Conservation (phyloP, 1,284 basidiomycete genomes). For the Ganoderma boninense region DNA sequence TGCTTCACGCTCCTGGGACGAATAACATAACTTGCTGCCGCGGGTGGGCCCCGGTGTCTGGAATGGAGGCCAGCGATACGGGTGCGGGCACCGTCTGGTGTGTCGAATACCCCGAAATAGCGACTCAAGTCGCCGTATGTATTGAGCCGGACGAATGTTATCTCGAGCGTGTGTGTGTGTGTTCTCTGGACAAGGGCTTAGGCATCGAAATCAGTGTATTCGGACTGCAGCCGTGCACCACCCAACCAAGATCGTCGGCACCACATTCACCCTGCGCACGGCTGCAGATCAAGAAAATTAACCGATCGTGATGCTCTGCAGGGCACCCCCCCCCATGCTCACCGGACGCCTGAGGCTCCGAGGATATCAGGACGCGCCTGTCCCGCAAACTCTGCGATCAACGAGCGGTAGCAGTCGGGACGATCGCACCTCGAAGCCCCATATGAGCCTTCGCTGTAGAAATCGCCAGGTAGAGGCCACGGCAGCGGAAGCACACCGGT, state of each 20-base stretch:
- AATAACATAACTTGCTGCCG: background rate
- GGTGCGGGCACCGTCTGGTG: background rate
- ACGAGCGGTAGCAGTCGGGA: background rate
- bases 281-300: background rate
- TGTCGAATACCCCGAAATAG: background rate
- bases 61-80: background rate
- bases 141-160: background rate
- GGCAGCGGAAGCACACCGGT: background rate
- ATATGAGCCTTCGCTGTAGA: background rate
- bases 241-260: background rate
- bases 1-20: background rate
- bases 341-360: slow-evolving; percentile 1
- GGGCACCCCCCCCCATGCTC: background rate
- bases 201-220: background rate
- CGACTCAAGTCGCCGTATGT: background rate
- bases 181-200: background rate
- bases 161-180: background rate
- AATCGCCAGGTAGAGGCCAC: background rate
- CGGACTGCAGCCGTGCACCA: background rate
- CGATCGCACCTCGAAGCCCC: background rate
- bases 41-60: background rate
- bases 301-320: background rate
- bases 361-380: background rate
- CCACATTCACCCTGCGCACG: background rate
- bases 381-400: background rate